Evolutionary conservation across 495 filamentous ascomycete species (phyloP).

Genomic region (Terfezia boudieri): DNA sequence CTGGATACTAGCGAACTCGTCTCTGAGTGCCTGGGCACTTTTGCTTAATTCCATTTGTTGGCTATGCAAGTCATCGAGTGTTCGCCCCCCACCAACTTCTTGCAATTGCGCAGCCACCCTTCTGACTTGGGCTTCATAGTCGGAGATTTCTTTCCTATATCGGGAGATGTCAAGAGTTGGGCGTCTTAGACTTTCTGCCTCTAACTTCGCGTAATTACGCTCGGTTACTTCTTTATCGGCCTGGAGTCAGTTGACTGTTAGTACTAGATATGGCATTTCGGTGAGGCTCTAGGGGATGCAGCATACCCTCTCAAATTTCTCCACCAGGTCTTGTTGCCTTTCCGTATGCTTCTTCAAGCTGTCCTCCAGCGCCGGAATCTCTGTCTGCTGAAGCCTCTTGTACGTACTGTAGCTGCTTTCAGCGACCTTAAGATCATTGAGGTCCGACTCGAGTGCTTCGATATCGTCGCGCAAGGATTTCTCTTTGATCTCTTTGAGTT

Average conservation of each 20-base stretch:
- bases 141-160: conserved; percentile 44
- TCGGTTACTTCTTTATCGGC: conserved; percentile 30
- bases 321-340: conserved; percentile 38
- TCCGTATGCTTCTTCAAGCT: conserved; percentile 39
- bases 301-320: conserved; percentile 41
- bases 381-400: conserved; percentile 38
- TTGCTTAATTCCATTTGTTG: conserved; percentile 47
- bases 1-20: conserved; percentile 37
- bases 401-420: conserved; percentile 51
- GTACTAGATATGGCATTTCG: background rate
- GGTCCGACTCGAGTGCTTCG: conserved; percentile 33
- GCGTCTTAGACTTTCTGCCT: conserved; percentile 51
- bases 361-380: conserved; percentile 45
- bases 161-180: conserved; percentile 56
- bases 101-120: conserved; percentile 49
- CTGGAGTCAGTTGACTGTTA: background rate
- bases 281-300: background rate
- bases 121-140: conserved; percentile 45
- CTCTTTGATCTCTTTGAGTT: conserved; percentile 21
- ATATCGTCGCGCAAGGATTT: conserved; percentile 34
- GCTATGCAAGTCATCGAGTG: conserved; percentile 63
- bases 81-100: conserved; percentile 36
- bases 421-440: conserved; percentile 37
- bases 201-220: conserved; percentile 39
- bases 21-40: conserved; percentile 37